These are phyloP conservation scores for Lecanoromycetidae sp. DNA, from an alignment of 2,329 filamentous ascomycete species.

Conservation along the genomic window DNA sequence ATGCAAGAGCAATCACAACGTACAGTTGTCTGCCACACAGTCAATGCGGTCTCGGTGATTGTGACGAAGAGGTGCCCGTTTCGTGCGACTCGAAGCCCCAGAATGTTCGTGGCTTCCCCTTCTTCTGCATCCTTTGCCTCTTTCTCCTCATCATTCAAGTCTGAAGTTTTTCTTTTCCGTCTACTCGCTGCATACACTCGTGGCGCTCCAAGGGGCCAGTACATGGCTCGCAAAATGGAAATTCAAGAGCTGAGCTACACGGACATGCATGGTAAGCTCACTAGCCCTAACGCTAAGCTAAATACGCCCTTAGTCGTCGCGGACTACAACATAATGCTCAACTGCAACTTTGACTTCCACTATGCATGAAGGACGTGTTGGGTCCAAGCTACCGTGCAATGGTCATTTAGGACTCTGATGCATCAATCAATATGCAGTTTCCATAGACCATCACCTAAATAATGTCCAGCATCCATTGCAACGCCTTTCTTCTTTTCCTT, in stretches of 20 bases:
- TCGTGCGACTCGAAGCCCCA: constrained; percentile 65
- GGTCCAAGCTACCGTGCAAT: too few relatives aligned
- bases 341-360: background rate
- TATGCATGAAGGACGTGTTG: background rate
- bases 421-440: constrained; percentile 45
- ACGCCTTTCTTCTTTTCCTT: constrained; percentile 90
- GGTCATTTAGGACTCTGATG: too few relatives aligned
- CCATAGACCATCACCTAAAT: constrained; percentile 89
- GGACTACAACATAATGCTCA: background rate
- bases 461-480: constrained; percentile 88
- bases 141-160: constrained; percentile 51
- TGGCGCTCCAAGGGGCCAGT: constrained; percentile 80
- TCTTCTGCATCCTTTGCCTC: constrained; percentile 22
- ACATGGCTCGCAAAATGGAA: constrained; percentile 43
- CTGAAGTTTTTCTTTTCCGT: constrained; percentile 38
- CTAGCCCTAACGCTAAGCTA: constrained; percentile 3
- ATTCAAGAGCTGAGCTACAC: background rate
- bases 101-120: constrained; percentile 34
- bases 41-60: constrained; percentile 72
- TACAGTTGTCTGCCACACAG: constrained; percentile 95
- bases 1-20: constrained; percentile 19
- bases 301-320: too few relatives aligned
- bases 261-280: background rate
- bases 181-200: constrained; percentile 70
- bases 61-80: constrained; percentile 76